A percentile compares a stretch with the other conserved stretches of the same genome.
These are phyloP conservation scores for Barnettozyma pratensis DNA, from an alignment of 805 yeast genomes.

Conservation along the genomic window DNA sequence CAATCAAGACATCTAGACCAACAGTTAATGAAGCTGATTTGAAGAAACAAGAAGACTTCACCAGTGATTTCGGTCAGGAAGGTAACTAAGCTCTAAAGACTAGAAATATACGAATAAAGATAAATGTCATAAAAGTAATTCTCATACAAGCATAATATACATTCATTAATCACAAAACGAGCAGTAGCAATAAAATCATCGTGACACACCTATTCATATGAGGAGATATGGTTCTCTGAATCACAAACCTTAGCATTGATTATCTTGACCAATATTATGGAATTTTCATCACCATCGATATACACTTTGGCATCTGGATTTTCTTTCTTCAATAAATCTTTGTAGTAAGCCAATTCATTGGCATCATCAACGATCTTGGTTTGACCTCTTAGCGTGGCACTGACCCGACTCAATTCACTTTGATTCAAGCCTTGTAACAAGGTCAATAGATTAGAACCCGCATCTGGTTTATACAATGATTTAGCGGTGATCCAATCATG, in stretches of 20 bases:
- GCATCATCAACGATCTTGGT: conserved; percentile 50
- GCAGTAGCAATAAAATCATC: too few relatives aligned
- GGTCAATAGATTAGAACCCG: conserved; percentile 44
- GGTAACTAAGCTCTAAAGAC: conserved; percentile 53
- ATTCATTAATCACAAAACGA: background rate
- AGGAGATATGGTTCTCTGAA: conserved; percentile 50
- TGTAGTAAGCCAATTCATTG: conserved; percentile 55
- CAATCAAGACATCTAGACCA: conserved; percentile 87
- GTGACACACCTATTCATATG: conserved; percentile 21
- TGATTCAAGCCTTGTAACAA: conserved; percentile 74
- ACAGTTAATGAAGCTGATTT: conserved; percentile 88
- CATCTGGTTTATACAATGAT: conserved; percentile 30
- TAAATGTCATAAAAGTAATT: too few relatives aligned
- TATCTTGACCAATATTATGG: conserved; percentile 61
- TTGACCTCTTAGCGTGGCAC: conserved; percentile 75
- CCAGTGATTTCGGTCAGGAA: conserved; percentile 95
- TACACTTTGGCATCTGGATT: conserved; percentile 69
- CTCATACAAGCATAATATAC: background rate
- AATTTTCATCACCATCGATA: conserved; percentile 57
- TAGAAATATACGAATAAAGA: too few relatives aligned
- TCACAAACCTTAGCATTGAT: conserved; percentile 76
- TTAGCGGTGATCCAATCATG: conserved; percentile 86
- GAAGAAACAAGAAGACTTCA: conserved; percentile 77
- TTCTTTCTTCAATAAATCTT: conserved; percentile 52
- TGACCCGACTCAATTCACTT: conserved; percentile 69